Base-by-base conservation (phyloP, 2,329 filamentous ascomycete species). In the Clonostachys rhizophaga region DNA sequence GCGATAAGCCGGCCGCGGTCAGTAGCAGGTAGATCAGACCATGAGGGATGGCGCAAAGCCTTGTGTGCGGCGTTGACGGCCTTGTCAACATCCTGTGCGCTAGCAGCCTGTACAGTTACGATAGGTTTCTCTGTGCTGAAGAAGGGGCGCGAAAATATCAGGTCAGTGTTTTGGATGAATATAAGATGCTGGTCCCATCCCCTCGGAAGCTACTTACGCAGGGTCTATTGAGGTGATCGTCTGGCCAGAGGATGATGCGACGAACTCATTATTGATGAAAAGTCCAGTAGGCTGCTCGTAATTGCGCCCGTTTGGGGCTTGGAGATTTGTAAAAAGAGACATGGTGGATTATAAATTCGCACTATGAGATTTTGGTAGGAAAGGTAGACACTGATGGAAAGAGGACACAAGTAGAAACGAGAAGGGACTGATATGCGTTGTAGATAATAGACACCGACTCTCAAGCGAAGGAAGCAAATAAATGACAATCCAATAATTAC, bases 31-130 rank as follows among this genome's bases (percentile, higher is more conserved):
- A 80, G 78, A 51, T 79, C 71, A 55, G 68, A 75, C 87, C 90
- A 92, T 16, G 80, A 74, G 53, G 84, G 85, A 50, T 95, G 80
- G 66, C 24, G 24, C 24, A 95, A 92, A 45, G 91, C 90, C 69
- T 87, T 87, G 65, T 91, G 87, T 55, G 91, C 91, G 46, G 90
- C 91, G 49, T 80, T 74, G 54, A 96, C 91, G 52, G 91, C 91
- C 50, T 91, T 72, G 67, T 84, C 82, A 66, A 85, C 74, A 72
- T 94, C 89, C 77, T 95, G 91, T 77, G 95, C 90, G 54, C 86
- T 88, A 63, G 86, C 91, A 73, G 95, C 91, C 64, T 82, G 75
- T 58, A 96, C 88, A 46, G 84, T 84, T 75, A 77, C 81, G 74
- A 95, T 95, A 10, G 24, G 24, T 5, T 30, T 30, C 24, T 30